Evolutionary conservation across 2,329 filamentous ascomycete species (phyloP).

Genomic region (Apiospora marii): DNA sequence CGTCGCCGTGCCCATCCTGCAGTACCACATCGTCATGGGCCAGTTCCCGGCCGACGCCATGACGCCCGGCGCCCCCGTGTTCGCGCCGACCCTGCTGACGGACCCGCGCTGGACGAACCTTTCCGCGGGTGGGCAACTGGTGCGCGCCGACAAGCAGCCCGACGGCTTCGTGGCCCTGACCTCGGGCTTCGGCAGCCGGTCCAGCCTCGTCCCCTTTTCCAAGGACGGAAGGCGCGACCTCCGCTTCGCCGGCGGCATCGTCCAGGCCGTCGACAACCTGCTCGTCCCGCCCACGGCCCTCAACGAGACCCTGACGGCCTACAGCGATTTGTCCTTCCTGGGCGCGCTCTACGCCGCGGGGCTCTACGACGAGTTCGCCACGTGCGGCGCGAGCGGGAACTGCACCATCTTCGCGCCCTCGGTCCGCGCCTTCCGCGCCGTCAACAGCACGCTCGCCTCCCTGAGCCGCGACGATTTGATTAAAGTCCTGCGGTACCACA

Average conservation of each 20-base stretch:
- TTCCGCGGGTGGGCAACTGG: slow-evolving; percentile 54
- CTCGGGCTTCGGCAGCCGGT: slow-evolving; percentile 47
- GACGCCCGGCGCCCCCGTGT: slow-evolving; percentile 45
- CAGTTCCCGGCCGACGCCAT: slow-evolving; percentile 52
- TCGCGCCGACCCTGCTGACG: slow-evolving; percentile 54
- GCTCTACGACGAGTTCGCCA: slow-evolving; percentile 51
- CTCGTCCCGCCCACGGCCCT: slow-evolving; percentile 55
- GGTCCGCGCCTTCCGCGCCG: slow-evolving; percentile 58
- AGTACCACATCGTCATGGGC: slow-evolving; percentile 68
- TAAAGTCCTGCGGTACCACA: slow-evolving; percentile 62
- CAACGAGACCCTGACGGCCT: slow-evolving; percentile 45
- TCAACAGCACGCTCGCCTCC: slow-evolving; percentile 52
- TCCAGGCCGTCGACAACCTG: slow-evolving; percentile 61
- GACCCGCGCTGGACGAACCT: slow-evolving; percentile 55
- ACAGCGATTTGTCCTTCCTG: slow-evolving; percentile 50
- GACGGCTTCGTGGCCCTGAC: slow-evolving; percentile 48
- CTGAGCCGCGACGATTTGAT: slow-evolving; percentile 50
- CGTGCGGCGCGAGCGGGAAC: slow-evolving; percentile 37
- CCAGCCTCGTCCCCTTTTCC: slow-evolving; percentile 48
- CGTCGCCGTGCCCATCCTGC: slow-evolving; percentile 58
- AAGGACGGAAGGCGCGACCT: slow-evolving; percentile 50
- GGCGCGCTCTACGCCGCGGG: slow-evolving; percentile 49
- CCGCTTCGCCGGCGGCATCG: slow-evolving; percentile 55
- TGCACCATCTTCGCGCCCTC: slow-evolving; percentile 64
- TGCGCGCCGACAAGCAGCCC: slow-evolving; percentile 54